Evolutionary conservation across 148 eudicot species (phyloP), one percentile per base, ranked within the genome.

Genomic region (Chenopodium suecicum): DNA sequence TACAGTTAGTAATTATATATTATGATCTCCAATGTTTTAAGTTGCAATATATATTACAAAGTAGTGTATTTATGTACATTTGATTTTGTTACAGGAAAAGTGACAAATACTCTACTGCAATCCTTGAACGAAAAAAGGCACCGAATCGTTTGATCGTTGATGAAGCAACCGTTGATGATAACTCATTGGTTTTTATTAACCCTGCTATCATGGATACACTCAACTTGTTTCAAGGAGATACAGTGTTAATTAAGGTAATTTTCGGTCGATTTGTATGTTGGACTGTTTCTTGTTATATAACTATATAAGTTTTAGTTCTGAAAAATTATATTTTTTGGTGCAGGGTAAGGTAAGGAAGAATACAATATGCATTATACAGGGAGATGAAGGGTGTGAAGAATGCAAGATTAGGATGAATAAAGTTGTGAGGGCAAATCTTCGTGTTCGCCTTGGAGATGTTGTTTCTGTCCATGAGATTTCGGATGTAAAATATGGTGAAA

Each of bases 401-500:
- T 88, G 90, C 27, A 93, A 91, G 85, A 91, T 93, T 63, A 85
- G 90, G 87, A 87, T 93, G 91, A 93, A 93, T 80, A 93, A 91
- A 86, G 93, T 93, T 80, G 91, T 91, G 12, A 86, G 97, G 81
- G 79, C 85, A n/a, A 93, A 93, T 81, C 86, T 93, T 69, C 88
- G 97, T 86, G 93, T 93, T 31, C 87, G 94, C 48, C 94, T 93
- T 54, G 97, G 97, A 32, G 97, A 93, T 86, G 92, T 93, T 68
- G 88, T 93, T 34, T 93, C 97, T 64, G 87, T 93, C 32, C 97
- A 91, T 81, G 90, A 88, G 27, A 87, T 91, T 80, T 77, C 92
- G 70, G 91, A 93, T 84, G 93, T 93, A 44, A 89, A 91, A 71
- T 91, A 93, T 87, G 97, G 97, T 73, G 86, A 88, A 74, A 89